Base-by-base conservation (phyloP, 331 rosid species). In the Quercus lobata region DNA sequence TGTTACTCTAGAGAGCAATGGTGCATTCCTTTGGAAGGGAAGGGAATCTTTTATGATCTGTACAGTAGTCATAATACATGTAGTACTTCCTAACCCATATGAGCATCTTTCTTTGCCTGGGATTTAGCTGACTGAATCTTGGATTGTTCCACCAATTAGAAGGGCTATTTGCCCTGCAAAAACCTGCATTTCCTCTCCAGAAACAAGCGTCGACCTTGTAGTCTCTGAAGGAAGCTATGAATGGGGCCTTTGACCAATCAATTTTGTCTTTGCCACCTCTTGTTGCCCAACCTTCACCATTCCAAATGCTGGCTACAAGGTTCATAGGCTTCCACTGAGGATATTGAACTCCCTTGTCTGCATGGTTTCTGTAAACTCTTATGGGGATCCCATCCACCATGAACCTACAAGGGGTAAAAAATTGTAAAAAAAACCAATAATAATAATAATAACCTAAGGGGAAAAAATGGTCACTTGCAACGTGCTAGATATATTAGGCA, bases 201-300 rank as follows among this genome's bases (percentile, higher is more conserved):
- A 84, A 80, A 77, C 97, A 92, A 7, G 90, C 97, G 81, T 95
- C 97, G 44, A 90, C 74, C 84, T 77, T 90, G 86, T 91, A 83
- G 35, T 91, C 77, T 71, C 88, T 84, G 65, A 92, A 91, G 41
- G 94, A 92, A 79, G 93, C 88, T 71, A 86, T 57, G 75, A 92
- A 95, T 16, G 98, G 98, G 5, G 88, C 94, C 77, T 88, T 88
- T 32, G 86, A 85, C 98, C 98, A 95, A 65, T 92, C 92, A 77
- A 89, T 89, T 80, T 95, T 92, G 46, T 95, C 97, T 15, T 78
- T 78, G 24, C 98, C 98, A 8, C 97, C 98, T 53, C 94, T n/a
- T 57, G 97, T 95, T 46, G 98, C 98, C 98, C 97, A 92, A 80
- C 81, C 86, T 63, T 89, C 94, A 22, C 98, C 97, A 27, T 95